These are phyloP conservation scores for Lachnellula occidentalis DNA, from an alignment of 2,329 filamentous ascomycete species.

Conservation along the genomic window DNA sequence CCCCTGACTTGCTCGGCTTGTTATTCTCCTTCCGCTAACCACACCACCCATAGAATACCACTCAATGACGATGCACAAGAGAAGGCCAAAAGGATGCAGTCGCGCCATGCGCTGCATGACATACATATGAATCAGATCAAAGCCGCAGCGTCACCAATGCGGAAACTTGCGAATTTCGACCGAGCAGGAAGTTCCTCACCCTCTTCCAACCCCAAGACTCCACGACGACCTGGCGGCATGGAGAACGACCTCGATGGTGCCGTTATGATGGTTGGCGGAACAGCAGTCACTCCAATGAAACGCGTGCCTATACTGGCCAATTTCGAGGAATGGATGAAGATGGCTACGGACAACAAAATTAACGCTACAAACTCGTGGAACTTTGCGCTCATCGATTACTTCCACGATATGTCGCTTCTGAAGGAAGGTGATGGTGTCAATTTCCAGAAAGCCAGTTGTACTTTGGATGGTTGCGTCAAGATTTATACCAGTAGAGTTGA, in stretches of 20 bases:
- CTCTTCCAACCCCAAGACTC: constrained; percentile 52
- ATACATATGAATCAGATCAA: constrained; percentile 90
- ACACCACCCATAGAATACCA: constrained; percentile 60
- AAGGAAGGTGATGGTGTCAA: constrained; percentile 97
- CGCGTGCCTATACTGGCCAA: constrained; percentile 92
- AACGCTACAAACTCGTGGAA: constrained; percentile 99
- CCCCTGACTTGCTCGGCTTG: background rate
- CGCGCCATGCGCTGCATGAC: constrained; percentile 81
- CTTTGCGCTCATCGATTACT: constrained; percentile 99
- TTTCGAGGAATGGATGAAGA: constrained; percentile 99
- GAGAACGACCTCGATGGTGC: constrained; percentile 48
- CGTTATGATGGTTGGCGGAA: constrained; percentile 62
- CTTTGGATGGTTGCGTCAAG: constrained; percentile 95
- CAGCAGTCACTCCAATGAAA: constrained; percentile 89
- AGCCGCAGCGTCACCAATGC: constrained; percentile 67
- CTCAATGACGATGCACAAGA: constrained; percentile 94
- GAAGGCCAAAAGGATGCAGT: constrained; percentile 81
- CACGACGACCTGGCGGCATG: constrained; percentile 36
- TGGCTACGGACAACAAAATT: constrained; percentile 99
- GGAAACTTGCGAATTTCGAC: constrained; percentile 56
- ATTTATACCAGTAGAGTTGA: constrained; percentile 98
- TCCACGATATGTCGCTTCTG: constrained; percentile 96
- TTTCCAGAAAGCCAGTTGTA: constrained; percentile 97
- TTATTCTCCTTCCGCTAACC: constrained; percentile 2
- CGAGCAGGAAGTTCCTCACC: constrained; percentile 53